Evolutionary conservation across 345 rosid genomes (phyloP).

Genomic region (Corchorus capsularis): DNA sequence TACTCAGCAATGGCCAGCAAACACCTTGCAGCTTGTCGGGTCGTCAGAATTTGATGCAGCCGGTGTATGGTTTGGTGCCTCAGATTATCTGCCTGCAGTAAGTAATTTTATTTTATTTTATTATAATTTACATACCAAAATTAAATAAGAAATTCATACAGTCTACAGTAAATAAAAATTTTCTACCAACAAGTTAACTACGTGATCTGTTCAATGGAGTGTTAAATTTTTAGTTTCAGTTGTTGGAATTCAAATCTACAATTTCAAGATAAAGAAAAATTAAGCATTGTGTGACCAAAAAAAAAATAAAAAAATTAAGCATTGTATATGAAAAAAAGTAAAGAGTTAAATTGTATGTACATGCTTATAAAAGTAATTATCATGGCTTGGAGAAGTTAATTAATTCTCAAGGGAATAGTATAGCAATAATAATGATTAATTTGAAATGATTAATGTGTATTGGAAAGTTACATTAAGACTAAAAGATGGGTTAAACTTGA

Average conservation of each 20-base stretch:
- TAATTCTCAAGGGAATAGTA: background rate
- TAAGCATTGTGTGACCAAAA: background rate
- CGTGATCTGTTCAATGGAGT: no score
- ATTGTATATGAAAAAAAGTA: background rate
- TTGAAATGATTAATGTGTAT: background rate
- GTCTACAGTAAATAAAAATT: no score
- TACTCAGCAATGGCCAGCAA: slow-evolving; percentile 81
- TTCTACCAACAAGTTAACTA: no score
- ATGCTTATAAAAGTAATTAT: background rate
- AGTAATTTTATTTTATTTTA: slow-evolving; percentile 26
- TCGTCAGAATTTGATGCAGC: slow-evolving; percentile 71
- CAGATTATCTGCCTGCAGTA: slow-evolving; percentile 87
- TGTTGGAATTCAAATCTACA: background rate
- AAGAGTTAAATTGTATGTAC: background rate
- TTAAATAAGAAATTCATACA: no score
- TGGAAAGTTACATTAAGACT: slow-evolving; percentile 1
- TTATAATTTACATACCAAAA: background rate
- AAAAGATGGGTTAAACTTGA: slow-evolving; percentile 11
- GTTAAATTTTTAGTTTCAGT: background rate
- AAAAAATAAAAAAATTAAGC: background rate
- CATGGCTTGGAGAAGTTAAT: no score
- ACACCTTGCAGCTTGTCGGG: slow-evolving; percentile 86
- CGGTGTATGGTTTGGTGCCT: slow-evolving; percentile 87
- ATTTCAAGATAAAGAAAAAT: background rate
- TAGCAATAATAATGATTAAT: background rate